Conservation (phyloP, 2,329 filamentous ascomycete species). For the Nannizzia gypsea region DNA sequence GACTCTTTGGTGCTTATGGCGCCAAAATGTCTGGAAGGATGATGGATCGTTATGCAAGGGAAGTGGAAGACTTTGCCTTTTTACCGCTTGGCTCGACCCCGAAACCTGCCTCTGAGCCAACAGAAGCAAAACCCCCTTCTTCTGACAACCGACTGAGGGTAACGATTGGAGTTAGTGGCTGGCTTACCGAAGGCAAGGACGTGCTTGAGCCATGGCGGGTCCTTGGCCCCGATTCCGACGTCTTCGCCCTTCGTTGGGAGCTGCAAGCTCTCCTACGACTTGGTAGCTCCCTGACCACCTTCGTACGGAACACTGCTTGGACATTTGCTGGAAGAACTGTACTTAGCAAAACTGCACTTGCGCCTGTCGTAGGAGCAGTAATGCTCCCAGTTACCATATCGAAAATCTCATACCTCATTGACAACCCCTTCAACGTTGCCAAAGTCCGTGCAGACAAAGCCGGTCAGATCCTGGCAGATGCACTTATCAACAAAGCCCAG, state of each 20-base stretch:
- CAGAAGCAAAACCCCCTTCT: conserved; percentile 24
- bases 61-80: conserved; percentile 82
- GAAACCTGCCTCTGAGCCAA: neutral
- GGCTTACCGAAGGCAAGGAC: conserved; percentile 60
- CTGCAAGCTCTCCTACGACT: conserved; percentile 63
- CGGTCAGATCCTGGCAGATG: conserved; percentile 67
- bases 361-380: conserved; percentile 51
- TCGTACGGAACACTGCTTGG: conserved; percentile 76
- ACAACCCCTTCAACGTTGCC: conserved; percentile 72
- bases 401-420: conserved; percentile 55
- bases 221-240: conserved; percentile 60
- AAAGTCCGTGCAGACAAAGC: conserved; percentile 69
- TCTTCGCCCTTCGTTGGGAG: conserved; percentile 78
- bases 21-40: conserved; percentile 71
- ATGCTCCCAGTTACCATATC: conserved; percentile 59
- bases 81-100: conserved; percentile 46
- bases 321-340: conserved; percentile 59
- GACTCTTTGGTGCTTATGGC: conserved; percentile 84
- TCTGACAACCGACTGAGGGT: conserved; percentile 61
- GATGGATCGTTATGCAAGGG: conserved; percentile 76
- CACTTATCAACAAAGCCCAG: conserved; percentile 67
- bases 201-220: conserved; percentile 68
- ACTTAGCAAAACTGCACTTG: conserved; percentile 58
- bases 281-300: conserved; percentile 62
- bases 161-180: conserved; percentile 73